Conservation (phyloP, 345 rosid genomes). For the Stellera chamaejasme region DNA sequence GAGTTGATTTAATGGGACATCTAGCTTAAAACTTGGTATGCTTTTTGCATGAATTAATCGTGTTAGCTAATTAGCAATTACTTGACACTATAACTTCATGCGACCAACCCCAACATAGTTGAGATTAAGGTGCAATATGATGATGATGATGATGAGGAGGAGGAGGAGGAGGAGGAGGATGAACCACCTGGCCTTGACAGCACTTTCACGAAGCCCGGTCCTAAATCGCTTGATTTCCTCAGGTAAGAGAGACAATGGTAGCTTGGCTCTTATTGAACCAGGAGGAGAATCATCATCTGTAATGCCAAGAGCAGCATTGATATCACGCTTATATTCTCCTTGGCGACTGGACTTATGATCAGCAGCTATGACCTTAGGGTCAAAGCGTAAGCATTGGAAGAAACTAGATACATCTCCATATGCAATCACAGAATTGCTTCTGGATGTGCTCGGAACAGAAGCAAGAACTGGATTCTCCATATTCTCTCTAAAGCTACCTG, state of each 20-base stretch:
- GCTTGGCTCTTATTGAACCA: conserved; percentile 53
- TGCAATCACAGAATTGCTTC: conserved; percentile 52
- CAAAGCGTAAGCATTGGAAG: conserved; percentile 64
- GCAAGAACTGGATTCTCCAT: conserved; percentile 59
- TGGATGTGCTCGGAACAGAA: conserved; percentile 58
- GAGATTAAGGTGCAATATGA: no score
- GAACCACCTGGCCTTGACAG: conserved; percentile 71
- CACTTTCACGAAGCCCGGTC: conserved; percentile 55
- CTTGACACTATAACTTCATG: no score
- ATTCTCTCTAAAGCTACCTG: conserved; percentile 78
- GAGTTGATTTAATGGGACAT: no score
- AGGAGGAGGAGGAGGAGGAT: no score
- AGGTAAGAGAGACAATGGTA: conserved; percentile 36
- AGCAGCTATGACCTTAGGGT: conserved; percentile 65
- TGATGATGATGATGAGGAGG: no score
- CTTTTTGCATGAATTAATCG: no score
- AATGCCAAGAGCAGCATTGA: conserved; percentile 67
- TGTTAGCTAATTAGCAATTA: no score
- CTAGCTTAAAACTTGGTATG: no score
- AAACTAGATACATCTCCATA: conserved; percentile 68
- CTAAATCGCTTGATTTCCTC: conserved; percentile 78
- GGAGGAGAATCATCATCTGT: conserved; percentile 66
- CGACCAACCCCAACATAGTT: no score
- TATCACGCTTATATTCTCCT: conserved; percentile 60
- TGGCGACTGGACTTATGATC: conserved; percentile 73